Conservation (phyloP, 352 stramenopile species). For the Globisporangium sylvaticum region DNA sequence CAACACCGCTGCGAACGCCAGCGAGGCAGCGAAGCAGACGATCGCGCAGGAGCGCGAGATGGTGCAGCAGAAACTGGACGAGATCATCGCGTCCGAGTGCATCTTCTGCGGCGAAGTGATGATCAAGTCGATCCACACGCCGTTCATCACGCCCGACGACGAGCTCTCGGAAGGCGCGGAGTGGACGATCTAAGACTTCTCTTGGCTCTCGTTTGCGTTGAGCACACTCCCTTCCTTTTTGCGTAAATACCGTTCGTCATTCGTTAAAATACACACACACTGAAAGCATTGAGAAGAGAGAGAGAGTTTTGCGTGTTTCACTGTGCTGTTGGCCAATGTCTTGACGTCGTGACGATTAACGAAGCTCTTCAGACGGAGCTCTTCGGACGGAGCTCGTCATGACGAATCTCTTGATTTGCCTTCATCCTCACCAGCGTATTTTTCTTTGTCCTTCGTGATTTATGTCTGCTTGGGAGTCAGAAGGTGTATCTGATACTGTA, state of each 20-base stretch:
- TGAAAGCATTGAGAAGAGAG: neutral
- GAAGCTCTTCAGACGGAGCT: neutral
- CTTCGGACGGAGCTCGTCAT: neutral
- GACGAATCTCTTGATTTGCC: neutral
- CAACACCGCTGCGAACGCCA: slow-evolving; percentile 36
- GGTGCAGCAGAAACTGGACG: slow-evolving; percentile 91
- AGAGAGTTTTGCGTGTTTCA: neutral
- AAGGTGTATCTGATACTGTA: neutral
- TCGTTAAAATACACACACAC: neutral
- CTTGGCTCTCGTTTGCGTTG: neutral
- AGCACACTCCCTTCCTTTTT: neutral
- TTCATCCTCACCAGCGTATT: neutral
- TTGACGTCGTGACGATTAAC: too few relatives aligned
- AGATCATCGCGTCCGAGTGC: slow-evolving; percentile 93
- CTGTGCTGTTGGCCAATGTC: too few relatives aligned
- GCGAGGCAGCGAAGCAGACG: slow-evolving; percentile 65
- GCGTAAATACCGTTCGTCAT: neutral
- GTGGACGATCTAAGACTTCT: slow-evolving; percentile 68
- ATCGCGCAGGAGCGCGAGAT: slow-evolving; percentile 86
- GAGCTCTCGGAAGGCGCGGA: slow-evolving; percentile 73
- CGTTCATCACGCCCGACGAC: slow-evolving; percentile 90
- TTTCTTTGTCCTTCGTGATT: neutral
- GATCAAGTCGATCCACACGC: slow-evolving; percentile 92
- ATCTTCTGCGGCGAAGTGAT: slow-evolving; percentile 94
- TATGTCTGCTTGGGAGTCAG: neutral